Base-by-base conservation (phyloP, 768 basidiomycete species). In the Tylopilus sp. region DNA sequence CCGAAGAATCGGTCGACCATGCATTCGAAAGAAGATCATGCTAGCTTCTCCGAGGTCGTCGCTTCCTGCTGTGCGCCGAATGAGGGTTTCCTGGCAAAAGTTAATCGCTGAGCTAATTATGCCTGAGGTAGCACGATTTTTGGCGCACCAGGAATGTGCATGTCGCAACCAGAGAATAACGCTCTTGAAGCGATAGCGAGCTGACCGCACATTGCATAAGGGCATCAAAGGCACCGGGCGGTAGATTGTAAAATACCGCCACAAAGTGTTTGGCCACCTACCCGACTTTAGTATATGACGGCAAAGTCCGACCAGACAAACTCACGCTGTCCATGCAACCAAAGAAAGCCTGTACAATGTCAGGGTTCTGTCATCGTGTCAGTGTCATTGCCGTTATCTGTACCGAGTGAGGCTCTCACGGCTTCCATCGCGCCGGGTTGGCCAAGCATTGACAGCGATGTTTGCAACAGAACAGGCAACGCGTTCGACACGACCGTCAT, bases 311-410 rank as follows among this genome's bases (percentile, higher is more conserved):
- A 38, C 38, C 50, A 42, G 26, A 21, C 30, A 25, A 17, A 74
- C 80, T 43, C 55, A 90, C 89, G 41, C 82, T 78, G 41, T 92
- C 89, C 76, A 89, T 79, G 64, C 85, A 94, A 10, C 78, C 78
- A 70, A 95, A 96, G 69, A 94, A 95, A 24, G 84, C 85, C 64
- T 93, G 92, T 16, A 92, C 90, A 25, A 96, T 82, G 66, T 96
- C 94, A 0, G 94, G 93, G 63, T 96, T 92, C 92, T 96, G 48
- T 6, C 21, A 44, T 22, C 25, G 12, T 10, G 40, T 71, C 50
- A 67, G 53, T 6, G 17, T 24, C 9, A 16, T 31, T 22, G 8
- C 36, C 26, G 25, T 6, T 9, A 33, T 22, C 29, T 17, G 19
- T 10, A 49, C 46, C 34, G n/a, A n/a, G n/a, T n/a, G n/a, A 49